These are phyloP conservation scores for Sphagnurus paluster DNA, from an alignment of 1,284 basidiomycete genomes.

Conservation along the genomic window DNA sequence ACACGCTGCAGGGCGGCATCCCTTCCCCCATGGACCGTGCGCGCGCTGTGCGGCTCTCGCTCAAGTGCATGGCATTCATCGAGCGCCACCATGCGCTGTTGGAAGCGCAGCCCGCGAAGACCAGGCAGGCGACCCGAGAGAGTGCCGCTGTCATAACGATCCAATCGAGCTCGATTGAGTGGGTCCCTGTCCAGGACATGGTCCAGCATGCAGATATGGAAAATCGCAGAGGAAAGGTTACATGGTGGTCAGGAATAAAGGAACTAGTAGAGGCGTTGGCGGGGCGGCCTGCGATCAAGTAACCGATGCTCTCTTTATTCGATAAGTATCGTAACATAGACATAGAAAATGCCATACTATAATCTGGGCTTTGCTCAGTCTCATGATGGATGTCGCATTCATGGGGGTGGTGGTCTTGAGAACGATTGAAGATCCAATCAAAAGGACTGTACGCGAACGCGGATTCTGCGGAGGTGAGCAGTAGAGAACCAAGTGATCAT, in stretches of 20 bases:
- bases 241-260: slow-evolving; percentile 82
- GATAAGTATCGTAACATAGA: no score
- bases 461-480: no score
- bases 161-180: slow-evolving; percentile 76
- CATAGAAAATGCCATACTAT: no score
- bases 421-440: no score
- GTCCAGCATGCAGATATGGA: slow-evolving; percentile 87
- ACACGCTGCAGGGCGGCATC: slow-evolving; percentile 95
- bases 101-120: slow-evolving; percentile 44
- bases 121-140: slow-evolving; percentile 55
- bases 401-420: no score
- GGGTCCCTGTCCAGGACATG: slow-evolving; percentile 87
- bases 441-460: no score
- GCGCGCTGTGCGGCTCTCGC: slow-evolving; percentile 85
- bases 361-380: no score
- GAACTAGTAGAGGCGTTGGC: slow-evolving; percentile 73
- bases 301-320: no score
- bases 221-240: slow-evolving; percentile 78
- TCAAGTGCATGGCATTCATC: slow-evolving; percentile 94
- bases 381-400: no score
- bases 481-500: no score
- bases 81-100: slow-evolving; percentile 74
- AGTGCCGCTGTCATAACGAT: slow-evolving; percentile 92
- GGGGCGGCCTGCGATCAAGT: slow-evolving; percentile 55
- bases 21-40: slow-evolving; percentile 94